Evolutionary conservation across 768 basidiomycete species (phyloP).

Genomic region (Pholiota microspora): DNA sequence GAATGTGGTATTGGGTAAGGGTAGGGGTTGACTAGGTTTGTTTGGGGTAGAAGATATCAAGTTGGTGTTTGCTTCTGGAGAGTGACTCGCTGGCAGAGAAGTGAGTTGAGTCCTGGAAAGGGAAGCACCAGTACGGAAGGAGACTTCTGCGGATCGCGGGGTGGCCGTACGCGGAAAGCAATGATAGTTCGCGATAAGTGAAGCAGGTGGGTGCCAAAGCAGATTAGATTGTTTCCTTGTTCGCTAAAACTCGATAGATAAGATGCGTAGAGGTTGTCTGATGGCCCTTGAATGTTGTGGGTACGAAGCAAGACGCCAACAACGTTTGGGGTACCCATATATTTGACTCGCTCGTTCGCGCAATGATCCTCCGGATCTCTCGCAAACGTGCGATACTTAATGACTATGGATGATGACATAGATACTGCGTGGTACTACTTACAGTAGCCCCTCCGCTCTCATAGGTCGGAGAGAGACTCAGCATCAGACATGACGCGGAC

Average conservation of each 20-base stretch:
- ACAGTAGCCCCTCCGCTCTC: neutral
- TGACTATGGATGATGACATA: slow-evolving; percentile 3
- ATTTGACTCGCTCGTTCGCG: neutral
- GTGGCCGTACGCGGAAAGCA: neutral
- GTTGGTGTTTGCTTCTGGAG: neutral
- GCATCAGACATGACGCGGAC: neutral
- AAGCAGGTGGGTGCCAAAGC: slow-evolving; percentile 2
- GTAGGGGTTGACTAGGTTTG: neutral
- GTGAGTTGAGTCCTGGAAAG: slow-evolving; percentile 3
- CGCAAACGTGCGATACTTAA: slow-evolving; percentile 4
- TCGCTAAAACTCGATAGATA: slow-evolving; percentile 5
- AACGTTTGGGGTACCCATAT: neutral
- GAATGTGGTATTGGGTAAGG: neutral
- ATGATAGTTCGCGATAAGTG: slow-evolving; percentile 3
- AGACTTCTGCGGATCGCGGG: slow-evolving; percentile 5
- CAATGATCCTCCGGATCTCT: slow-evolving; percentile 4
- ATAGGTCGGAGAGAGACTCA: neutral
- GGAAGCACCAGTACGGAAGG: slow-evolving; percentile 2
- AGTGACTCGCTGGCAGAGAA: slow-evolving; percentile 3
- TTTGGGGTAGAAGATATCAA: neutral
- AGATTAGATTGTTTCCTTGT: slow-evolving; percentile 5
- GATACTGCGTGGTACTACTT: neutral
- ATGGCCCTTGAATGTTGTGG: slow-evolving; percentile 1
- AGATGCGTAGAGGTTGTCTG: neutral
- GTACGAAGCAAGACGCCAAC: neutral